Percentiles rank a stretch among this genome's conserved stretches.
Conservation (phyloP, 2,329 filamentous ascomycete genomes). For the Colletotrichum agaves region DNA sequence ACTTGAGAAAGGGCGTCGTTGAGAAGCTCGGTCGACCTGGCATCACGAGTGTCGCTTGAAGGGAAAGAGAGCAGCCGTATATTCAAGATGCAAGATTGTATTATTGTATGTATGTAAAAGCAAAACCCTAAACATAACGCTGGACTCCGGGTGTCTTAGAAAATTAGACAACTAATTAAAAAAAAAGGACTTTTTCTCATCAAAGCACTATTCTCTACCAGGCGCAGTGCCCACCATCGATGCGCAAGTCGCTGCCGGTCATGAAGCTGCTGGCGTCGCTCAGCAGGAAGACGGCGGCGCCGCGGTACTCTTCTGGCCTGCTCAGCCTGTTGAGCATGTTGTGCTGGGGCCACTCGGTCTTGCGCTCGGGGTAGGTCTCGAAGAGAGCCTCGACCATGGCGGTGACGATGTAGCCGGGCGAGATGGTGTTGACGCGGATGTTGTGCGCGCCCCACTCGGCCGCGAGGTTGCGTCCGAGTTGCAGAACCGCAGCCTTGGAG, state of each 20-base stretch:
- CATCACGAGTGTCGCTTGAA: slow-evolving; percentile 40
- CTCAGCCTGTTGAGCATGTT: slow-evolving; percentile 85
- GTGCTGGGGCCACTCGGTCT: slow-evolving; percentile 78
- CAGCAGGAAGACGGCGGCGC: slow-evolving; percentile 65
- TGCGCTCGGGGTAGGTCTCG: slow-evolving; percentile 75
- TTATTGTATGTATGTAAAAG: slow-evolving; percentile 18
- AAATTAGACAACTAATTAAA: slow-evolving; percentile 19
- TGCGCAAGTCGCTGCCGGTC: slow-evolving; percentile 68
- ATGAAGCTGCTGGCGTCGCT: slow-evolving; percentile 54
- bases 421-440: slow-evolving; percentile 85
- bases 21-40: slow-evolving; percentile 55
- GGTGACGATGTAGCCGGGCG: slow-evolving; percentile 82
- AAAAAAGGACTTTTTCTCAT: not conserved
- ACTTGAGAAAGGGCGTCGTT: slow-evolving; percentile 58
- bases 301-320: slow-evolving; percentile 75
- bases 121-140: slow-evolving; percentile 16
- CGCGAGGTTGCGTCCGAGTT: slow-evolving; percentile 76
- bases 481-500: slow-evolving; percentile 78
- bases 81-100: slow-evolving; percentile 11
- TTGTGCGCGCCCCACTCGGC: slow-evolving; percentile 77
- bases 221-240: slow-evolving; percentile 76
- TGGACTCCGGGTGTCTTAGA: slow-evolving; percentile 10
- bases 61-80: too few species aligned
- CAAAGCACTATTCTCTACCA: slow-evolving; percentile 55
- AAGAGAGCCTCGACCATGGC: slow-evolving; percentile 88